Evolutionary conservation across 495 filamentous ascomycete species (phyloP).

Genomic region (Jackrogersella minutella): DNA sequence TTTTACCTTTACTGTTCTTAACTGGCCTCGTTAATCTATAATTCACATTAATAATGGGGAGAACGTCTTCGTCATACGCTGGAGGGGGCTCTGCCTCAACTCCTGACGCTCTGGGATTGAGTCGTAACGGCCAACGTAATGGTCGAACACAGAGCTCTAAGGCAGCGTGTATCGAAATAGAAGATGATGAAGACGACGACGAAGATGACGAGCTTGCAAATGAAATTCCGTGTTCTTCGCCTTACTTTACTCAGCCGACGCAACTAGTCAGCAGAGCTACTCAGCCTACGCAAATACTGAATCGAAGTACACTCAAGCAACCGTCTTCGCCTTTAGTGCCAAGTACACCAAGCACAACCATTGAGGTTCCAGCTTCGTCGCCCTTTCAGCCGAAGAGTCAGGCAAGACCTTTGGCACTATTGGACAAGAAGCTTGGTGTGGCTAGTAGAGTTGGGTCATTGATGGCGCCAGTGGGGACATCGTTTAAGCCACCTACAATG

Average conservation of each 20-base stretch:
- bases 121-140: conserved; percentile 16
- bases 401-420: conserved; percentile 22
- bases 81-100: conserved; percentile 24
- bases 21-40: background rate
- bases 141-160: conserved; percentile 17
- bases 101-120: conserved; percentile 29
- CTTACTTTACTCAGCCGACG: conserved; percentile 55
- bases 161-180: conserved; percentile 36
- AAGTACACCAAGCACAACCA: conserved; percentile 48
- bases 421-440: conserved; percentile 27
- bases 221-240: conserved; percentile 48
- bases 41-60: conserved; percentile 26
- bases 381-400: conserved; percentile 58
- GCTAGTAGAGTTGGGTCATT: conserved; percentile 58
- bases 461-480: conserved; percentile 83
- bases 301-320: conserved; percentile 27
- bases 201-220: conserved; percentile 45
- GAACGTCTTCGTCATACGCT: conserved; percentile 10
- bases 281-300: conserved; percentile 50
- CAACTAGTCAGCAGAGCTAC: conserved; percentile 41
- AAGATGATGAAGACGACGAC: conserved; percentile 43
- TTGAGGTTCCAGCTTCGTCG: conserved; percentile 89
- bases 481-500: conserved; percentile 65
- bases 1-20: background rate
- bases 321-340: conserved; percentile 53